A percentile compares a stretch with the other conserved stretches of the same genome.
phyloP scores from a whole-genome alignment of 805 yeast genomes.

The Saturnispora serradocipensis region DNA sequence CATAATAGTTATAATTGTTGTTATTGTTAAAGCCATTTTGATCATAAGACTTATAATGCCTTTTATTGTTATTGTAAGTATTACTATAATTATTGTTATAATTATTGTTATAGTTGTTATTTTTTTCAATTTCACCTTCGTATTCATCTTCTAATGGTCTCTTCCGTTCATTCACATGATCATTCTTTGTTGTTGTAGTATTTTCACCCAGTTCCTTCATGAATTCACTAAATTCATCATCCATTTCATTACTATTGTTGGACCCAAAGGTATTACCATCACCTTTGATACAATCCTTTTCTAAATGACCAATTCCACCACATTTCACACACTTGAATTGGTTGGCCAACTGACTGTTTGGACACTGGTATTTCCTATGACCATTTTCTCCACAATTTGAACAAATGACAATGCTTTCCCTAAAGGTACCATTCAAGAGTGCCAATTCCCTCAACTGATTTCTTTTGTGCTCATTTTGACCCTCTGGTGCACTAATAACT shows the following conservation, averaged over 20 bases:
- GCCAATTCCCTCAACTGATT: slow-evolving; percentile 90
- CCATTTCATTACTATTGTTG: slow-evolving; percentile 24
- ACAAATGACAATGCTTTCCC: slow-evolving; percentile 63
- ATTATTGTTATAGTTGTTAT: background rate
- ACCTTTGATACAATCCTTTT: slow-evolving; percentile 60
- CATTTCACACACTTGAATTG: slow-evolving; percentile 65
- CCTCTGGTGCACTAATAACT: slow-evolving; percentile 85
- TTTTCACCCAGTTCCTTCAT: slow-evolving; percentile 39
- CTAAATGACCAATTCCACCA: slow-evolving; percentile 78
- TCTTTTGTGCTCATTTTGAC: slow-evolving; percentile 84
- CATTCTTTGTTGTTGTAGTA: background rate
- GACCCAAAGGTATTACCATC: slow-evolving; percentile 20
- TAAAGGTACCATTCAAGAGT: slow-evolving; percentile 83
- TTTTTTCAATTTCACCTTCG: background rate
- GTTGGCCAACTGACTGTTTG: slow-evolving; percentile 40
- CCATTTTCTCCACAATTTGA: slow-evolving; percentile 58
- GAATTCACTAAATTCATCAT: slow-evolving; percentile 41
- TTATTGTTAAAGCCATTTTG: background rate
- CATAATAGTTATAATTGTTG: background rate
- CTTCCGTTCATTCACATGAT: background rate
- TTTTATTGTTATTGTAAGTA: background rate
- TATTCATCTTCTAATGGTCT: background rate
- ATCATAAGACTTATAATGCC: background rate
- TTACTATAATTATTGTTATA: background rate
- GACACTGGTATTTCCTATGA: slow-evolving; percentile 60